Base-by-base conservation (phyloP, 2,329 filamentous ascomycete genomes). In the Dryadomyces sulphureus region DNA sequence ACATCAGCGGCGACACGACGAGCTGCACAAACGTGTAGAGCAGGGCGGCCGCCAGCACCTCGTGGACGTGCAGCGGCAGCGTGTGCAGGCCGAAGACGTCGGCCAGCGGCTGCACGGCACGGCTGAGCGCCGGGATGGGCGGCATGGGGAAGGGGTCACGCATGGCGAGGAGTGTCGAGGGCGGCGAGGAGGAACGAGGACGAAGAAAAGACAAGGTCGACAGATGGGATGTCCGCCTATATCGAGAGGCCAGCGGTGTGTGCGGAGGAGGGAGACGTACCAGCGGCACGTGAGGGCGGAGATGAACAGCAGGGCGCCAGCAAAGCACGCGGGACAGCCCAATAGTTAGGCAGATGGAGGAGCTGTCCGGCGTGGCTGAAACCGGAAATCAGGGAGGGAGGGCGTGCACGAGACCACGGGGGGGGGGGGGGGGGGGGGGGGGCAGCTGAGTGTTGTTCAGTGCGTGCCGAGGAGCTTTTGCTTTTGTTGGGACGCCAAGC, bases 61-160 rank as follows among this genome's bases (percentile, higher is more conserved):
- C 84, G 66, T 92, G 85, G 55, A 84, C 69, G 63, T 93, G 86
- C 42, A 83, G 64, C 16, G 84, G 81, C 19, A 92, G 72, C 6
- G 81, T 80, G 8, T 74, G 67, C 40, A 90, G 67, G 44, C 65
- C 62, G 48, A 82, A 64, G 49, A 64, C 66, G 54, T 82, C 72
- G 50, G 83, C 78, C 58, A 77, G 68, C 16, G 82, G 83, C 59
- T 79, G 69, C 43, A 79, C 64, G 48, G 75, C 70, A 47, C 65
- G 60, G 54, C 65, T 67, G 45, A 78, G 65, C 58, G 70, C 72
- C 45, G 79, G 79, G 34, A 74, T 63, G 19, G 77, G 72, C 47
- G 73, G 63, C 52, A 84, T 66, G 46, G 78, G 76, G 58, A 87
- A 86, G 1, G 81, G 80, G 54, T 89, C 84, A 61, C 72, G 75